Evolutionary conservation across 768 basidiomycete genomes (phyloP).

Genomic region (Cystofilobasidium bisporidii): DNA sequence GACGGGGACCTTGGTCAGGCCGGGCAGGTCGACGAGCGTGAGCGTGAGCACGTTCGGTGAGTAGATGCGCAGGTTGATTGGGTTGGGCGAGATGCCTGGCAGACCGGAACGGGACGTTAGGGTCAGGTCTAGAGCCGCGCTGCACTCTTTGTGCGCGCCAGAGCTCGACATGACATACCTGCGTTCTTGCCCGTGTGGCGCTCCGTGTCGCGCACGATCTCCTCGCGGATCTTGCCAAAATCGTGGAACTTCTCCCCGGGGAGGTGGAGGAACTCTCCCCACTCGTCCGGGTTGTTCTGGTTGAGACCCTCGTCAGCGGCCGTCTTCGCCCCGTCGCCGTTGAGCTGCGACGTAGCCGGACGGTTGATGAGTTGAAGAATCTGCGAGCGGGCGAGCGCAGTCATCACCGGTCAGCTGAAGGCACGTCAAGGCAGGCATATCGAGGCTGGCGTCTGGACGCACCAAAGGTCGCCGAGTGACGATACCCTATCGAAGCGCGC

Average conservation of each 20-base stretch:
- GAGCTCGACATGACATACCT: no score
- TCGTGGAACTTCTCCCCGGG: conserved; percentile 97
- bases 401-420: conserved; percentile 11
- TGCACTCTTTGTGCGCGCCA: no score
- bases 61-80: conserved; percentile 95
- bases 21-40: conserved; percentile 94
- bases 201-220: conserved; percentile 94
- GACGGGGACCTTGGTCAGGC: conserved; percentile 70
- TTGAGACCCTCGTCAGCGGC: conserved; percentile 38
- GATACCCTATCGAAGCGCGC: conserved; percentile 51
- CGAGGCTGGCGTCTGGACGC: not conserved
- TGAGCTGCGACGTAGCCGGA: conserved; percentile 44
- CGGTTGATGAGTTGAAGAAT: conserved; percentile 92
- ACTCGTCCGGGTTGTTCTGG: conserved; percentile 81
- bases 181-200: conserved; percentile 98
- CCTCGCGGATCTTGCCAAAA: conserved; percentile 90
- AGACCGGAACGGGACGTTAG: no score
- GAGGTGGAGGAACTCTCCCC: conserved; percentile 94
- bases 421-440: not conserved
- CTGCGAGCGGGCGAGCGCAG: conserved; percentile 40
- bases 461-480: conserved; percentile 95
- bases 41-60: conserved; percentile 95
- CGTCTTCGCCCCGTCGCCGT: not conserved
- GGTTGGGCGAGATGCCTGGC: conserved; percentile 81
- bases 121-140: no score